Evolutionary conservation across 2,329 filamentous ascomycete genomes (phyloP), one percentile per base, ranked within the genome.

Genomic region (Ophiostoma australiae): DNA sequence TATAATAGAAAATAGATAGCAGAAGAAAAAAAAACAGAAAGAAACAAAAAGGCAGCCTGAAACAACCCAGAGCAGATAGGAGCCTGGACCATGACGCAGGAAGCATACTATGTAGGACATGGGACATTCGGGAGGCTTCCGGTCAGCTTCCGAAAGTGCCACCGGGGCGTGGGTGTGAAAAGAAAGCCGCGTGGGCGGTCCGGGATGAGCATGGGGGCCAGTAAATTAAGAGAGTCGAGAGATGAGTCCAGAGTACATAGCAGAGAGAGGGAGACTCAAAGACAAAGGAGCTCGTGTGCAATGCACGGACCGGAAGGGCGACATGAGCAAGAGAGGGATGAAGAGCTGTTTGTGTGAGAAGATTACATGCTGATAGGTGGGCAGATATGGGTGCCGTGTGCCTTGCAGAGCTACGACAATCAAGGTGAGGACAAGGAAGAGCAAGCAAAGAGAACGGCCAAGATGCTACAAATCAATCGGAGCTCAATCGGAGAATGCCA

Each of bases 161-260:
- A 61, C n/a, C 55, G 55, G 52, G 23, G 58, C 58, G 58, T 63
- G 58, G 58, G 58, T 20, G 13, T 33, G 27, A 27, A 17, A 52
- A 23, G 20, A 52, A 63, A 17, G 58, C 58, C 27, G 58, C 58
- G 58, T 63, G 58, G 58, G 58, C 58, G 58, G 17, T 8, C n/a
- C 27, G 27, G 27, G 39, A 41, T 41, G 39, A 20, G 27, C 58
- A 63, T 63, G 27, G 58, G 58, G 27, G 27, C 23, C 27, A 33
- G 27, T 31, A 31, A n/a, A n/a, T n/a, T n/a, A n/a, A n/a, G 27
- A 31, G 27, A 31, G 27, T 31, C 27, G 27, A 31, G 27, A 31
- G 27, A 31, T 3, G n/a, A n/a, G n/a, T n/a, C n/a, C n/a, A n/a
- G n/a, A n/a, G n/a, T n/a, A n/a, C n/a, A n/a, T n/a, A n/a, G n/a